Base-by-base conservation (phyloP, 768 basidiomycete genomes). In the Fistulinella prunicolor region DNA sequence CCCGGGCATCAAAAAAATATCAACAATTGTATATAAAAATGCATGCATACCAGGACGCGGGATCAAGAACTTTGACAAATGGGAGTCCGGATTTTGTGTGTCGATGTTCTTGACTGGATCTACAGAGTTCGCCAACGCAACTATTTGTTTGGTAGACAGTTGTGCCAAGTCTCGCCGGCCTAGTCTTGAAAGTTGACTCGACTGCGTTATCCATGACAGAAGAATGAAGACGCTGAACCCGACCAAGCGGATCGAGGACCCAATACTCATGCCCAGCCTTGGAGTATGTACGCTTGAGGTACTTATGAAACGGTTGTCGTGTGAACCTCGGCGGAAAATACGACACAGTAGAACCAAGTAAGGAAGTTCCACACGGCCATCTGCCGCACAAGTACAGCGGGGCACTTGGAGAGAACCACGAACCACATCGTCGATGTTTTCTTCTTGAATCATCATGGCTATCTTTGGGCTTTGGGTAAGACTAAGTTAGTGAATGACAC, bases 391-490 rank as follows among this genome's bases (percentile, higher is more conserved):
- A n/a, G n/a, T n/a, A n/a, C n/a, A n/a, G n/a, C n/a, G n/a, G n/a
- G n/a, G n/a, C n/a, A n/a, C n/a, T n/a, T n/a, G n/a, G n/a, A n/a
- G n/a, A n/a, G n/a, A n/a, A n/a, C n/a, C n/a, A n/a, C n/a, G n/a
- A n/a, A n/a, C n/a, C n/a, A n/a, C n/a, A n/a, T n/a, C n/a, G n/a
- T n/a, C n/a, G n/a, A n/a, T n/a, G n/a, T n/a, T 26, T 21, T 34
- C 6, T 36, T 20, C 40, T 43, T 55, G 47, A 49, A 9, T 37
- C 28, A n/a, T 28, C 35, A 92, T 92, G 89, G 77, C 85, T 49
- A 81, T 91, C 64, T 89, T 79, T 61, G 81, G 85, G 59, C 80
- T 92, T 43, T 92, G 90, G 89, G 89, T 88, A 71, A 44, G 74
- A 63, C 36, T 42, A 43, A 34, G 9, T 24, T n/a, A 28, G 14